Conservation (phyloP, 2,329 filamentous ascomycete genomes). For the Trichoderma sp. region DNA sequence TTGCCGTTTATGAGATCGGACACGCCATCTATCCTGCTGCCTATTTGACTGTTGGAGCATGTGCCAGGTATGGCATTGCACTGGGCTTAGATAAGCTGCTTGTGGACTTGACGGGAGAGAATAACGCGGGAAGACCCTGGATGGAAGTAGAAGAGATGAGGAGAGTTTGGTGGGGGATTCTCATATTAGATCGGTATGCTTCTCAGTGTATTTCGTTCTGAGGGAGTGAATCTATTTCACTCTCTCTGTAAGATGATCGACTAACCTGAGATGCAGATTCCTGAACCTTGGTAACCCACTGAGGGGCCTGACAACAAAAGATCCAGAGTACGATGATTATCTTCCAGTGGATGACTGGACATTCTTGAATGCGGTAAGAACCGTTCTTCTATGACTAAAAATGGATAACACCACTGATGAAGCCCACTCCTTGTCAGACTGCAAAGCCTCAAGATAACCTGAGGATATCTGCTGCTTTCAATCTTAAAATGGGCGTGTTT, state of each 20-base stretch:
- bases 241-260: background rate
- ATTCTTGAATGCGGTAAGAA: background rate
- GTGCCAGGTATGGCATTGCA: background rate
- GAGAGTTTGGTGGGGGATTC: background rate
- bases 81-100: background rate
- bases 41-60: background rate
- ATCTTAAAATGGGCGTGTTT: background rate
- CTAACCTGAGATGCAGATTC: background rate
- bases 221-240: background rate
- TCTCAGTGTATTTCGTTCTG: background rate
- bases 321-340: conserved; percentile 1
- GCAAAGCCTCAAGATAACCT: background rate
- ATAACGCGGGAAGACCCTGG: background rate
- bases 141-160: conserved; percentile 10
- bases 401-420: accelerated
- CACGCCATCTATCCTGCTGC: background rate
- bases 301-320: background rate
- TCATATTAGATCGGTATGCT: background rate
- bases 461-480: background rate
- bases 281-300: background rate
- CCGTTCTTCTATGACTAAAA: background rate
- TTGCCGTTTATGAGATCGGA: background rate
- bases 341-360: background rate
- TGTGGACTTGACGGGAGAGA: background rate
- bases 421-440: background rate